phyloP scores from a whole-genome alignment of 2,329 filamentous ascomycete species.

The Epichloe festucae region DNA sequence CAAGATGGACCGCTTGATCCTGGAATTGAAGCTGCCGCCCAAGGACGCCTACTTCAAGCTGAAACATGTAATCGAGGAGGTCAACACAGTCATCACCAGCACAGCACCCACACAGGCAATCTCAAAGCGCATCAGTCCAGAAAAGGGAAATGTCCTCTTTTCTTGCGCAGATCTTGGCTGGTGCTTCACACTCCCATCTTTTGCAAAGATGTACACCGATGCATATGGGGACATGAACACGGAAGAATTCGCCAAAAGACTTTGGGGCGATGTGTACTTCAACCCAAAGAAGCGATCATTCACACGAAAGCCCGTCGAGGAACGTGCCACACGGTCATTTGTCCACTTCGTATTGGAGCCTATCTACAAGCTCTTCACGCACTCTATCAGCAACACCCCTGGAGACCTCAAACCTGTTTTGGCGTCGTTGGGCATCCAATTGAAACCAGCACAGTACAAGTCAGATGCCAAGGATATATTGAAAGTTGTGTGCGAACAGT shows the following conservation, averaged over 20 bases:
- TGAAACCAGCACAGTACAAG: slow-evolving; percentile 90
- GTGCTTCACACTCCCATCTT: slow-evolving; percentile 91
- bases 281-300: slow-evolving; percentile 86
- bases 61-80: slow-evolving; percentile 96
- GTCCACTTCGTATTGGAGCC: slow-evolving; percentile 92
- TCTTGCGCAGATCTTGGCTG: slow-evolving; percentile 87
- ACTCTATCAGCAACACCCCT: slow-evolving; percentile 83
- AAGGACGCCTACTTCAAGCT: slow-evolving; percentile 97
- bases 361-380: slow-evolving; percentile 94
- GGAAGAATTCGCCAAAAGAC: slow-evolving; percentile 66
- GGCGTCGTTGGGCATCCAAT: slow-evolving; percentile 61
- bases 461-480: slow-evolving; percentile 80
- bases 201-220: slow-evolving; percentile 92
- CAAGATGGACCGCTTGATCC: slow-evolving; percentile 90
- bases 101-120: slow-evolving; percentile 71
- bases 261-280: slow-evolving; percentile 97
- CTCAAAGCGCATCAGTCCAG: slow-evolving; percentile 71
- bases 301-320: slow-evolving; percentile 73
- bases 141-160: slow-evolving; percentile 97
- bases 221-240: slow-evolving; percentile 72
- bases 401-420: slow-evolving; percentile 72
- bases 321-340: slow-evolving; percentile 71
- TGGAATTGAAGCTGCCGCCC: slow-evolving; percentile 88
- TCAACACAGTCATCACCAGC: slow-evolving; percentile 90
- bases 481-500: slow-evolving; percentile 83